A percentile compares a stretch with the other conserved stretches of the same genome.
Conservation (phyloP, 1,284 basidiomycete species). For the Sphagnurus paluster region DNA sequence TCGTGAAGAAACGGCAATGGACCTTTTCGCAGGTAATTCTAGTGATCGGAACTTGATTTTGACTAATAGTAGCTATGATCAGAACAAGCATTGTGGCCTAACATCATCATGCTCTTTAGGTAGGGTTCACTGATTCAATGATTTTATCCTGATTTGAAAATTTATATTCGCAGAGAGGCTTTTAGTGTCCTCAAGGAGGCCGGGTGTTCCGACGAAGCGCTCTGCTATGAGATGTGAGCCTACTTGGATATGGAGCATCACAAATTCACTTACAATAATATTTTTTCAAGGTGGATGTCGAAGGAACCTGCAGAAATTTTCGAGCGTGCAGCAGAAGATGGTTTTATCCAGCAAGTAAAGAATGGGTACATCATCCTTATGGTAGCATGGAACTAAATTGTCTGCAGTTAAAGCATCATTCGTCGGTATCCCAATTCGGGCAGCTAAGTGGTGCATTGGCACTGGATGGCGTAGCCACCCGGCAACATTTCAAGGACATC, state of each 20-base stretch:
- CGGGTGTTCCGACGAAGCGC: slow-evolving; percentile 66
- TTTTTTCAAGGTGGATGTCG: slow-evolving; percentile 61
- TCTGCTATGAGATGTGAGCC: slow-evolving; percentile 64
- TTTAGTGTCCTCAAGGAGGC: slow-evolving; percentile 64
- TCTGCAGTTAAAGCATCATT: slow-evolving; percentile 58
- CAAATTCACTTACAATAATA: slow-evolving; percentile 4
- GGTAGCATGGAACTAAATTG: slow-evolving; percentile 3
- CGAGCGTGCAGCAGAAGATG: slow-evolving; percentile 65
- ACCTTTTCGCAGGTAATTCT: slow-evolving; percentile 49
- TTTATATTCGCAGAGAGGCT: slow-evolving; percentile 42
- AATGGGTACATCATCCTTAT: slow-evolving; percentile 1
- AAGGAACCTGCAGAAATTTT: slow-evolving; percentile 74
- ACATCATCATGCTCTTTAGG: slow-evolving; percentile 66
- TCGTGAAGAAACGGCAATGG: slow-evolving; percentile 67
- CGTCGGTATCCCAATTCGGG: slow-evolving; percentile 61
- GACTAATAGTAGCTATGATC: background rate
- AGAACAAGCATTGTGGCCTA: slow-evolving; percentile 68
- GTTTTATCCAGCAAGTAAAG: slow-evolving; percentile 55
- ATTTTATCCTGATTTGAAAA: background rate
- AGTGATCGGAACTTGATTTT: background rate
- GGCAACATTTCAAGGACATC: slow-evolving; percentile 59
- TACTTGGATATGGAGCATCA: background rate
- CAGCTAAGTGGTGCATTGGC: slow-evolving; percentile 58
- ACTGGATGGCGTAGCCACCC: slow-evolving; percentile 49
- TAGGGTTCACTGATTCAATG: slow-evolving; percentile 20